Conservation (phyloP, 495 filamentous ascomycete species). For the Cercophora sp. region DNA sequence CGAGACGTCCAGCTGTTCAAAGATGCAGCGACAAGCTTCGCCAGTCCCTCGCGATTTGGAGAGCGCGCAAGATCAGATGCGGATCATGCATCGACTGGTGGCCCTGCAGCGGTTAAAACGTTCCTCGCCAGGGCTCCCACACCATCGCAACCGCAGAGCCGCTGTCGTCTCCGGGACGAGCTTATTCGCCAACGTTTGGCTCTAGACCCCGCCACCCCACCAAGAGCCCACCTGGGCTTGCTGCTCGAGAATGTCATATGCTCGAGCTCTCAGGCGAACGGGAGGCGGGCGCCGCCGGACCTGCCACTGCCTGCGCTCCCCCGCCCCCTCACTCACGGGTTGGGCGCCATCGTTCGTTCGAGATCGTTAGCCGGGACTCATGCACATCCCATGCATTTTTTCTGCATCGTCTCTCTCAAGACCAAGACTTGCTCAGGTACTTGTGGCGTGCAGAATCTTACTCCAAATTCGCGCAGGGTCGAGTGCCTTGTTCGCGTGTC, state of each 20-base stretch:
- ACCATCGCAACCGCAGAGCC: slow-evolving; percentile 14
- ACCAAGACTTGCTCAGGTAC: too few species aligned
- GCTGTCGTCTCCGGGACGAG: slow-evolving; percentile 1
- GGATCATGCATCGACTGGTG: not conserved
- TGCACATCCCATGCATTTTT: slow-evolving; percentile 17
- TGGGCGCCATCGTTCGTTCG: slow-evolving; percentile 5
- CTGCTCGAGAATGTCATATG: slow-evolving; percentile 21
- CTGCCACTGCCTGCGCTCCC: not conserved
- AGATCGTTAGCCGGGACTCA: slow-evolving; percentile 11
- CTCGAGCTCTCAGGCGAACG: slow-evolving; percentile 13
- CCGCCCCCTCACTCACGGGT: slow-evolving; percentile 8
- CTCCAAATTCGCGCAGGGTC: slow-evolving; percentile 4
- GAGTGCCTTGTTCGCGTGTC: not conserved
- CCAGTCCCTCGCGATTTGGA: too few species aligned
- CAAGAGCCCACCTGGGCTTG: slow-evolving; percentile 15
- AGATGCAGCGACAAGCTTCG: too few species aligned
- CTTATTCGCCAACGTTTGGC: slow-evolving; percentile 15
- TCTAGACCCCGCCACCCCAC: slow-evolving; percentile 31
- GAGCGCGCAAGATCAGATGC: not conserved
- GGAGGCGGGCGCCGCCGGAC: not conserved
- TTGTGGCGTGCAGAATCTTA: not conserved
- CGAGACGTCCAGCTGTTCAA: too few species aligned
- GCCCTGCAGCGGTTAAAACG: slow-evolving; percentile 16
- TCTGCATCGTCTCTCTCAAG: too few species aligned
- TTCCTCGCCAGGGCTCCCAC: not conserved